Conservation (phyloP, 208 protist genomes). For the Entamoeba histolytica region DNA sequence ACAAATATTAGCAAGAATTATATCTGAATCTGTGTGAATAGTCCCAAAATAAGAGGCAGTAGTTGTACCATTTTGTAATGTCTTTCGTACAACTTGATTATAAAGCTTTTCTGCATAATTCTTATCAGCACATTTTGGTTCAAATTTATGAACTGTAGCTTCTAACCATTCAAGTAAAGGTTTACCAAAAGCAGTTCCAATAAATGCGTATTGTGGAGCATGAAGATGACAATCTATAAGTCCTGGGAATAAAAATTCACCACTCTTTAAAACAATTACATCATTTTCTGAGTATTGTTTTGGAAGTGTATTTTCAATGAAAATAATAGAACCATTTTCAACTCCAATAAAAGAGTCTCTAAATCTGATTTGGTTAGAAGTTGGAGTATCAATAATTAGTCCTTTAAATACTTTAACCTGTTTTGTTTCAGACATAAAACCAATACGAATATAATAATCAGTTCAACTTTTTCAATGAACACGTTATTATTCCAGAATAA, state of each 20-base stretch:
- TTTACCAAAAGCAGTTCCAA: conserved; percentile 54
- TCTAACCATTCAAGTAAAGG: conserved; percentile 62
- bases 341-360: too few relatives aligned
- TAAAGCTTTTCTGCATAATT: conserved; percentile 50
- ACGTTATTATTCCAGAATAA: too few relatives aligned
- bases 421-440: too few relatives aligned
- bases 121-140: conserved; percentile 52
- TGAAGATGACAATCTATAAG: conserved; percentile 71
- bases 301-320: too few relatives aligned
- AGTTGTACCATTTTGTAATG: conserved; percentile 59
- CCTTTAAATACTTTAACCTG: too few relatives aligned
- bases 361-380: too few relatives aligned
- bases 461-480: too few relatives aligned
- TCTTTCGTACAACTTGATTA: conserved; percentile 3
- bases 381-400: too few relatives aligned
- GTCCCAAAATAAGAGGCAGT: conserved; percentile 62
- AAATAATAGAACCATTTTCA: too few relatives aligned
- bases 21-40: conserved; percentile 50
- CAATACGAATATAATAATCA: too few relatives aligned
- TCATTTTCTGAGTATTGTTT: too few relatives aligned
- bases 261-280: background rate
- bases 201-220: conserved; percentile 52
- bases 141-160: conserved; percentile 61
- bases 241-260: conserved; percentile 47
- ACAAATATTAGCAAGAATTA: conserved; percentile 44